These are phyloP conservation scores for Cladosporium sp. DNA, from an alignment of 2,329 filamentous ascomycete genomes.

Conservation along the genomic window DNA sequence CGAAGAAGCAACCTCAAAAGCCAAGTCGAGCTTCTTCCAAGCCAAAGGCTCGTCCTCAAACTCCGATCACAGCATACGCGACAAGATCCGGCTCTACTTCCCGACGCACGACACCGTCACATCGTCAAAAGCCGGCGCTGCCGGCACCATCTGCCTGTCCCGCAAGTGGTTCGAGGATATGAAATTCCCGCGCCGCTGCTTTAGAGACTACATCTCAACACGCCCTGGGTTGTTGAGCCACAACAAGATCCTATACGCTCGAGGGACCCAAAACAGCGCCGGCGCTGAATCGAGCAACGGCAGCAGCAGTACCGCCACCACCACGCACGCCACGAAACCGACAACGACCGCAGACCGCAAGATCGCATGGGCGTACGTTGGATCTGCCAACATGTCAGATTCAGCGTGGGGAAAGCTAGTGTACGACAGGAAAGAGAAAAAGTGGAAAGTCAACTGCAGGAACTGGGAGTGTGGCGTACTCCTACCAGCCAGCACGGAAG, in stretches of 20 bases:
- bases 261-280: constrained; percentile 28
- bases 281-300: too few relatives aligned
- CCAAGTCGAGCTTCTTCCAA: constrained; percentile 14
- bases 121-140: constrained; percentile 42
- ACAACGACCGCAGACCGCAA: constrained; percentile 19
- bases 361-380: constrained; percentile 75
- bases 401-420: constrained; percentile 86
- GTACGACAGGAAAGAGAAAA: constrained; percentile 61
- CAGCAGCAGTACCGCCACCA: neutral
- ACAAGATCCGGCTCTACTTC: constrained; percentile 72
- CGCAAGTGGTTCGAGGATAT: constrained; percentile 64
- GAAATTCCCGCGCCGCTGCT: constrained; percentile 65
- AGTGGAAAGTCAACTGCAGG: constrained; percentile 72
- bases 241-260: constrained; percentile 58
- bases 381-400: constrained; percentile 88
- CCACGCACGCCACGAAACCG: constrained; percentile 15
- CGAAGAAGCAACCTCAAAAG: constrained; percentile 12
- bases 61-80: constrained; percentile 33
- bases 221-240: constrained; percentile 76
- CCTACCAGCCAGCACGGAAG: constrained; percentile 50
- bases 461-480: constrained; percentile 98
- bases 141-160: constrained; percentile 79
- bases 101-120: constrained; percentile 63
- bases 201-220: constrained; percentile 72
- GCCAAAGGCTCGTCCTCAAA: constrained; percentile 20